Evolutionary conservation across 169 alveolate genomes (phyloP).

Genomic region (Amoebophrya sp.): DNA sequence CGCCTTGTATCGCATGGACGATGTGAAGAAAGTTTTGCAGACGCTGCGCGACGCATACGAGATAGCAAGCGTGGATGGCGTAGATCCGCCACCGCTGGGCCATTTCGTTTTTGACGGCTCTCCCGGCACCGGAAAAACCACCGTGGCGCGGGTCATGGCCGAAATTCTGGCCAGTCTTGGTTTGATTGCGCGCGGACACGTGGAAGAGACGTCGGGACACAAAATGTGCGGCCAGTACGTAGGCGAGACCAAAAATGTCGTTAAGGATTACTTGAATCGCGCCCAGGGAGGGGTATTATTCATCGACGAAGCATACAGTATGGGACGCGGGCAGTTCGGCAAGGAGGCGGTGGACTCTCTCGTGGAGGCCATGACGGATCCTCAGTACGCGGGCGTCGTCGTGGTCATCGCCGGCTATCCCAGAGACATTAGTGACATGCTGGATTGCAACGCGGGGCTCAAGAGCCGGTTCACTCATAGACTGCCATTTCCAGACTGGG

Average conservation of each 20-base stretch:
- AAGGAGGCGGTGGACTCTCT: background rate
- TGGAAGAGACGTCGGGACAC: background rate
- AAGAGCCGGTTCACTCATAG: too few relatives aligned
- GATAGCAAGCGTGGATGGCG: too few relatives aligned
- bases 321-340: background rate
- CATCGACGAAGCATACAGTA: background rate
- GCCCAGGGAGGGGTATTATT: background rate
- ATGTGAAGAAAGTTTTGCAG: too few relatives aligned
- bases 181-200: background rate
- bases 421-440: background rate
- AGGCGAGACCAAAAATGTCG: background rate
- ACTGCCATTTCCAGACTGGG: too few relatives aligned
- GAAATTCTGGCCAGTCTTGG: background rate
- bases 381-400: background rate
- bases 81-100: too few relatives aligned
- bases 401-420: background rate
- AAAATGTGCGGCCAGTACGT: background rate
- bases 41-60: too few relatives aligned
- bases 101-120: background rate
- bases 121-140: background rate
- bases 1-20: too few relatives aligned
- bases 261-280: background rate
- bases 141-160: background rate
- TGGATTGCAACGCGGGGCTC: background rate
- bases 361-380: constrained; percentile 33